A percentile compares a stretch with the other conserved stretches of the same genome.
phyloP scores from a whole-genome alignment of 2,329 filamentous ascomycete genomes.

The Phialophora expanda region DNA sequence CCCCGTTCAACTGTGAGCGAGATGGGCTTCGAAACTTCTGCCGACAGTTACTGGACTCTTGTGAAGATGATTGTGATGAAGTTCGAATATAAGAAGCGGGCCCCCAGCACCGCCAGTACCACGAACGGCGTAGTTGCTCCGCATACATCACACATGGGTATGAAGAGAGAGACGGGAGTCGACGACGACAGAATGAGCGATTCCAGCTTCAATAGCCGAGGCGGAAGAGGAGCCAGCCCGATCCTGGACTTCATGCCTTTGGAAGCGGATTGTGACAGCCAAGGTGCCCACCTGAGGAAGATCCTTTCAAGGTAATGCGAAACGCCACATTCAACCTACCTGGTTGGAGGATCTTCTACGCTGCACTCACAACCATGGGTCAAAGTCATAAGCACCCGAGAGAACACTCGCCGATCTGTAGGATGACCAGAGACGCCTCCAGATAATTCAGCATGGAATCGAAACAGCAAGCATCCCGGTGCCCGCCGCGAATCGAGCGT shows the following conservation, averaged over 20 bases:
- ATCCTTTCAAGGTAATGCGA: conserved; percentile 21
- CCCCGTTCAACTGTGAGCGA: conserved; percentile 44
- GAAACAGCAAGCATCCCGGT: neutral
- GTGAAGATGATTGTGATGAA: conserved; percentile 31
- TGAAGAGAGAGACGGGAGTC: neutral
- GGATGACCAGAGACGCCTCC: neutral
- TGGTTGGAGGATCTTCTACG: neutral
- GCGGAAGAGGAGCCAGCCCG: conserved; percentile 1
- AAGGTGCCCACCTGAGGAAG: conserved; percentile 35
- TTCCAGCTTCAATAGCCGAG: conserved; percentile 9
- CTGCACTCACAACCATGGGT: neutral
- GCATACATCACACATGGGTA: neutral
- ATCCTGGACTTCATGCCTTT: conserved; percentile 34
- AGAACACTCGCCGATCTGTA: neutral
- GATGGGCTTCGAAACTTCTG: conserved; percentile 46
- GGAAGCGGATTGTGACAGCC: conserved; percentile 34
- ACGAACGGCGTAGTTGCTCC: conserved; percentile 3
- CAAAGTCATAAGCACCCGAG: neutral
- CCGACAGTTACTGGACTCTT: conserved; percentile 37
- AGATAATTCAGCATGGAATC: neutral
- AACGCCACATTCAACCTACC: neutral
- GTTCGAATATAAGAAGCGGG: conserved; percentile 25
- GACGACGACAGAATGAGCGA: conserved; percentile 13
- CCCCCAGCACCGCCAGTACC: conserved; percentile 14
- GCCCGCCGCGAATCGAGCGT: neutral